A percentile compares a stretch with the other conserved stretches of the same genome.
Conservation (phyloP, 2,329 filamentous ascomycete genomes). For the Calonectria henricotiae region DNA sequence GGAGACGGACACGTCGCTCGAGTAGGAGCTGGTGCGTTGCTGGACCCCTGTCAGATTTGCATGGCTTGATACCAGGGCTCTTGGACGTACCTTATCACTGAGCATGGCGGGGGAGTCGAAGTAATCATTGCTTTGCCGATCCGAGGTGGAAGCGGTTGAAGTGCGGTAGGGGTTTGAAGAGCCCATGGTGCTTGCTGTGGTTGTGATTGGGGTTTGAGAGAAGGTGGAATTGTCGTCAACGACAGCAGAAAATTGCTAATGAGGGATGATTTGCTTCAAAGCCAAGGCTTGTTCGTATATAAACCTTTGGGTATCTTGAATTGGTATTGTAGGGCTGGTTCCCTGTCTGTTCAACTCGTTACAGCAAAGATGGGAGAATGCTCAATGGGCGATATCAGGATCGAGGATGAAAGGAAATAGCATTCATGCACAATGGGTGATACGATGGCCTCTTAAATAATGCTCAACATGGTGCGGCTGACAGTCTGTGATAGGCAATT, state of each 20-base stretch:
- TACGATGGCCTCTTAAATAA: slow-evolving; percentile 38
- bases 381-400: slow-evolving; percentile 13
- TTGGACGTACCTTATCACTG: slow-evolving; percentile 48
- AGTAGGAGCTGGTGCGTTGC: slow-evolving; percentile 54
- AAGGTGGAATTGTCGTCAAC: background rate
- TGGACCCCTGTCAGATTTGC: slow-evolving; percentile 45
- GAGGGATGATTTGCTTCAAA: slow-evolving; percentile 8
- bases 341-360: slow-evolving; percentile 11
- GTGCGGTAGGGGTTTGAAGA: slow-evolving; percentile 36
- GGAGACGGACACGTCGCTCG: slow-evolving; percentile 51
- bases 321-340: slow-evolving; percentile 7
- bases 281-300: background rate
- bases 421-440: background rate
- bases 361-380: slow-evolving; percentile 13
- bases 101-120: slow-evolving; percentile 47
- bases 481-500: slow-evolving; percentile 26
- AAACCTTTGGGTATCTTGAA: slow-evolving; percentile 2
- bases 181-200: slow-evolving; percentile 34
- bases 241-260: slow-evolving; percentile 10
- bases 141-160: slow-evolving; percentile 44
- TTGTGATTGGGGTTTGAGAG: slow-evolving; percentile 4
- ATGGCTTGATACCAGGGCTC: background rate
- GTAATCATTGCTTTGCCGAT: slow-evolving; percentile 44
- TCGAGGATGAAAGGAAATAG: background rate
- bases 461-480: slow-evolving; percentile 35